Percentiles rank a stretch among this genome's conserved stretches.
Evolutionary conservation across 2,329 filamentous ascomycete species (phyloP).

Genomic region (Verticillium dahliae): DNA sequence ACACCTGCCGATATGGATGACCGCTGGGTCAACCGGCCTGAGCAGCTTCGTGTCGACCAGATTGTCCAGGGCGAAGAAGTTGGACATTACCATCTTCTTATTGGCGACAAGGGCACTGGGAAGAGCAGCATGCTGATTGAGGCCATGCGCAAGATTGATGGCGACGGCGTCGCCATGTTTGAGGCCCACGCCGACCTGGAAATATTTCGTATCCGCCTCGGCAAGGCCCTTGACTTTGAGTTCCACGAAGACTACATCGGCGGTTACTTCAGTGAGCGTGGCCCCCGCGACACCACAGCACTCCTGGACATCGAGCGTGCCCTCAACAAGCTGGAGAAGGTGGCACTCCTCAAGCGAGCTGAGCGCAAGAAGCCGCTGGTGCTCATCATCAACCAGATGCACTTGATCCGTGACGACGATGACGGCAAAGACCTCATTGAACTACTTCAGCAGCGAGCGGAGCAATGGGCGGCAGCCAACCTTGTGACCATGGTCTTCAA

Average conservation of each 20-base stretch:
- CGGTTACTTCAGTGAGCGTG: conserved; percentile 88
- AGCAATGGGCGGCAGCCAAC: conserved; percentile 91
- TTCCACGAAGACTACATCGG: conserved; percentile 98
- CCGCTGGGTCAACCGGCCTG: conserved; percentile 77
- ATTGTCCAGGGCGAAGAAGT: conserved; percentile 68
- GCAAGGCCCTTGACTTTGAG: conserved; percentile 92
- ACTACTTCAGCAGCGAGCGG: conserved; percentile 88
- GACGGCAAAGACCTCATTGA: conserved; percentile 92
- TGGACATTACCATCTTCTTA: conserved; percentile 85
- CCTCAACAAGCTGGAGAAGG: conserved; percentile 96
- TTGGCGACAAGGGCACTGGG: conserved; percentile 93
- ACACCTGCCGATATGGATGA: conserved; percentile 37
- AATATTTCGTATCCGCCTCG: conserved; percentile 87
- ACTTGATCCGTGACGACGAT: conserved; percentile 84
- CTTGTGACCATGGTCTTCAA: conserved; percentile 92
- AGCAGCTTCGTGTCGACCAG: conserved; percentile 74
- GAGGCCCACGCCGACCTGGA: conserved; percentile 93
- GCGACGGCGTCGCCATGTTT: conserved; percentile 87
- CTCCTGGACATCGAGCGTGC: conserved; percentile 93
- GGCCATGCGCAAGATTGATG: conserved; percentile 88
- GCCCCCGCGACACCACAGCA: conserved; percentile 85
- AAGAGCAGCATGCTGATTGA: conserved; percentile 96
- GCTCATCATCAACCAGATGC: conserved; percentile 91
- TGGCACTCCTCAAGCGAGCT: conserved; percentile 67
- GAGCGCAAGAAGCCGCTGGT: conserved; percentile 64